Evolutionary conservation across 1,284 basidiomycete species (phyloP), one percentile per base, ranked within the genome.

Genomic region (Naganishia sp.): DNA sequence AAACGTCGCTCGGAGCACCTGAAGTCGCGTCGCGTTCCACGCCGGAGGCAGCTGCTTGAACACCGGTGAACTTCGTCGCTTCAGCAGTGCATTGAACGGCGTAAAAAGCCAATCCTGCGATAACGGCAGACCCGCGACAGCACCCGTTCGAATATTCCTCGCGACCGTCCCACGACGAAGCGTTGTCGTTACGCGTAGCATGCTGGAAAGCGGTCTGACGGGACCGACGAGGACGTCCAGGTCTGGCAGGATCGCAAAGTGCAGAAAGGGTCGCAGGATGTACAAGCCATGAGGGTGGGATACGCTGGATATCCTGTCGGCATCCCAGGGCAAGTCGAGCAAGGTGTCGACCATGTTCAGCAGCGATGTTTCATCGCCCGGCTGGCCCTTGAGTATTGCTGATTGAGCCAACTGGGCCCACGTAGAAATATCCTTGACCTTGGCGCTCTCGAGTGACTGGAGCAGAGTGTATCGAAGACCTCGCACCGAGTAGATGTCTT

Each of bases 1-100:
- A 3, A 94, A 79, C 6, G 86, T 83, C 0, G 87, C 85, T 23
- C 87, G 85, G 11, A 89, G 87, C 15, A 97, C 81, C 36, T 94
- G 89, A 15, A 86, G 82, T 77, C 97, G 94, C 21, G 86, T 88
- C 0, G 87, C 86, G 74, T 89, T 84, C 93, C 93, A 96, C 6
- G 84, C 83, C 0, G 80, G 71, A 1, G 92, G 90, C 1, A 91
- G 81, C 48, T 76, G 77, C 55, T 84, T 83, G 78, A 94, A 88
- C 1, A 90, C 88, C 0, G 83, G 78, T 0, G 90, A 91, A 10
- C 86, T 85, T 5, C 88, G 88, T 0, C 90, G 92, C 7, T 87
- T 86, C 16, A 97, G 81, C 7, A 98, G 85, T 71, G 94, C 90
- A 72, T 92, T 86, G 6, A 97, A 77, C 0, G 92, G 86, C 0